Conservation (phyloP, 768 basidiomycete genomes). For the Boletales sp. region DNA sequence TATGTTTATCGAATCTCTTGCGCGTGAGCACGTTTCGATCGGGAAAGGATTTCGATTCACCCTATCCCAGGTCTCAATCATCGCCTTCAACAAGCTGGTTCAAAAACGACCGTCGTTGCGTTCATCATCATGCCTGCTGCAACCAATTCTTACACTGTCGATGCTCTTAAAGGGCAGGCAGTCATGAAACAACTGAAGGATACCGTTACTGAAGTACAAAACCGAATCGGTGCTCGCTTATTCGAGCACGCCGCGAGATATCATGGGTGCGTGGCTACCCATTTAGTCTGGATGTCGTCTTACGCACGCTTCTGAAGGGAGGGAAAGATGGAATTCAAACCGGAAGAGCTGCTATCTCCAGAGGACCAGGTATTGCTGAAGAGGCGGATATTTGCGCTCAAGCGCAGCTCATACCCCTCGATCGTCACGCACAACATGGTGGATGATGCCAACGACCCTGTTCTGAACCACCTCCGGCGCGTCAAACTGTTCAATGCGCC, state of each 20-base stretch:
- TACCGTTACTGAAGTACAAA: constrained; percentile 93
- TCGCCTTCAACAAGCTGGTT: constrained; percentile 57
- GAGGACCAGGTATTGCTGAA: constrained; percentile 95
- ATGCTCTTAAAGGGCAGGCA: constrained; percentile 95
- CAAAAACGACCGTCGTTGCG: constrained; percentile 85
- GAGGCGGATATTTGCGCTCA: constrained; percentile 93
- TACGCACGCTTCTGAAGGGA: constrained; percentile 42
- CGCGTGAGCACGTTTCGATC: constrained; percentile 50
- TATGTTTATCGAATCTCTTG: constrained; percentile 98
- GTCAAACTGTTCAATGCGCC: constrained; percentile 89
- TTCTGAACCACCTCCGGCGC: constrained; percentile 90
- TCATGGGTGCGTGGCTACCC: constrained; percentile 61
- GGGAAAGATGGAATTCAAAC: constrained; percentile 67
- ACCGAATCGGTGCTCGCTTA: constrained; percentile 84
- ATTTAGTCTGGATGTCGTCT: neutral
- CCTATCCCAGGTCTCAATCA: constrained; percentile 47
- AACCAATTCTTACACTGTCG: constrained; percentile 95
- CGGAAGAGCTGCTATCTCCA: constrained; percentile 75
- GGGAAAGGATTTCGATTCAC: too few species aligned
- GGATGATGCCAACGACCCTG: constrained; percentile 89
- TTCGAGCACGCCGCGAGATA: constrained; percentile 95
- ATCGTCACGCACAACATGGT: constrained; percentile 99
- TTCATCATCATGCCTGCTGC: constrained; percentile 99
- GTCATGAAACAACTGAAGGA: constrained; percentile 96
- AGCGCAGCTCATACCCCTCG: constrained; percentile 91